phyloP scores from a whole-genome alignment of 2,329 filamentous ascomycete genomes.

The Paecilomyces sp. region DNA sequence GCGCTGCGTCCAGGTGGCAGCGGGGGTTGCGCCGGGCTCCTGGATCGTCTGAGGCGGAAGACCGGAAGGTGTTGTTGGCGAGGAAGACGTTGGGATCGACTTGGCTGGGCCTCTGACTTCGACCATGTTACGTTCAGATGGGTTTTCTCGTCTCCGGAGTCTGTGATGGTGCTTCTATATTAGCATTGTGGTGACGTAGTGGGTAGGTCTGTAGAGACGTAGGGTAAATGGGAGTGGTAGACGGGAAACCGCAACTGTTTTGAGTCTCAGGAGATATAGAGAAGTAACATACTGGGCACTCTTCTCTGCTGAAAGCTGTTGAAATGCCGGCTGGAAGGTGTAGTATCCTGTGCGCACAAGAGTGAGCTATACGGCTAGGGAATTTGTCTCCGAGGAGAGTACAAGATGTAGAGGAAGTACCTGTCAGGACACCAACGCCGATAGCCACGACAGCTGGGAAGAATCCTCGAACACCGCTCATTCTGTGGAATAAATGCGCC shows the following conservation, averaged over 20 bases:
- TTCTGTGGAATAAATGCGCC: constrained; percentile 9
- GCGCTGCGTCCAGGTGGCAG: constrained; percentile 7
- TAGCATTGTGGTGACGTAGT: neutral
- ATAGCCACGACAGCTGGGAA: constrained; percentile 30
- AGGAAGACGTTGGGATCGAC: neutral
- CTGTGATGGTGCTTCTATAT: neutral
- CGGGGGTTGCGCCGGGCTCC: neutral
- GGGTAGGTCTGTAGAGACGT: neutral
- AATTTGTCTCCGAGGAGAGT: neutral
- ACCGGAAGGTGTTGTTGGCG: neutral
- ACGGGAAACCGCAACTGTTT: neutral
- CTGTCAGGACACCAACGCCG: constrained; percentile 33
- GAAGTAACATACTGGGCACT: constrained; percentile 8
- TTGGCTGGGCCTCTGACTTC: neutral
- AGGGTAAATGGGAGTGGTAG: neutral
- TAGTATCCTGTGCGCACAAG: constrained; percentile 30
- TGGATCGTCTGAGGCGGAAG: neutral
- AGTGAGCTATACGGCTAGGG: neutral
- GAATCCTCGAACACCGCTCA: constrained; percentile 28
- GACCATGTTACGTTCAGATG: neutral
- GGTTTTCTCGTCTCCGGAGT: neutral
- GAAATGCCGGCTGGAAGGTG: constrained; percentile 35
- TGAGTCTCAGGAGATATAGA: neutral
- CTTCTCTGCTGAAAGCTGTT: constrained; percentile 27
- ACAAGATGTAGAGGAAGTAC: constrained; percentile 13